Percentiles rank a stretch among this genome's conserved stretches.
phyloP scores from a whole-genome alignment of 2,329 filamentous ascomycete genomes.

The Aspergillus udagawae region DNA sequence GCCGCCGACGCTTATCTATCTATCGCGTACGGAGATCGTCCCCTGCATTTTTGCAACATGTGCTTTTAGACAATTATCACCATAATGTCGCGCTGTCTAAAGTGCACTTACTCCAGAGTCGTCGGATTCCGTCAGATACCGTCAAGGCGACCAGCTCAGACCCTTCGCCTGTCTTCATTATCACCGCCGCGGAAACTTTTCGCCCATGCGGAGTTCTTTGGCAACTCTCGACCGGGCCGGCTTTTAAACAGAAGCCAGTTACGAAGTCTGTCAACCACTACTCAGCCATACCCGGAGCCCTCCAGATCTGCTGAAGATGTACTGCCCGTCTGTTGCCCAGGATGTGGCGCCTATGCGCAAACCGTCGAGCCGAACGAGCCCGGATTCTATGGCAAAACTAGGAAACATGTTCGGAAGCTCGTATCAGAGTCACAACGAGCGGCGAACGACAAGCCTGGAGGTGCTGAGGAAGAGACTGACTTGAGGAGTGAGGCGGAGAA shows the following conservation, averaged over 20 bases:
- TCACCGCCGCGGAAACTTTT: constrained; percentile 4
- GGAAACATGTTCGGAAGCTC: constrained; percentile 45
- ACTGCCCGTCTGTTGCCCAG: constrained; percentile 55
- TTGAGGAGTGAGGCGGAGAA: constrained; percentile 3
- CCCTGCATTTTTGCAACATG: background rate
- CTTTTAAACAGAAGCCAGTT: constrained; percentile 4
- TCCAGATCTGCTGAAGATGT: constrained; percentile 13
- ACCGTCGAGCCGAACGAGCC: constrained; percentile 51
- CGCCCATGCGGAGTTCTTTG: constrained; percentile 1
- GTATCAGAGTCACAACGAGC: constrained; percentile 19
- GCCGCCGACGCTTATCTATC: constrained; percentile 19
- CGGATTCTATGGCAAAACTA: constrained; percentile 53
- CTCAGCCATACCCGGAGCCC: constrained; percentile 6
- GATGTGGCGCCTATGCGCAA: constrained; percentile 60
- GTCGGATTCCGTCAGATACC: constrained; percentile 4
- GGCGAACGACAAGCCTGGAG: constrained; percentile 5
- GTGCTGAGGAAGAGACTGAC: constrained; percentile 15
- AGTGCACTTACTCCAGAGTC: constrained; percentile 19
- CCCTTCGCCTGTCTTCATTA: background rate
- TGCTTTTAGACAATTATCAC: constrained; percentile 1
- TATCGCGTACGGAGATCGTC: constrained; percentile 10
- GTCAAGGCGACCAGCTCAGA: background rate
- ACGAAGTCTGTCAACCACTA: constrained; percentile 18
- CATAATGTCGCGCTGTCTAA: constrained; percentile 27
- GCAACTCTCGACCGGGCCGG: background rate